Evolutionary conservation across 192 early-diverging fungal genomes (phyloP), one percentile per base, ranked within the genome.

Genomic region (Ambispora gerdemannii): DNA sequence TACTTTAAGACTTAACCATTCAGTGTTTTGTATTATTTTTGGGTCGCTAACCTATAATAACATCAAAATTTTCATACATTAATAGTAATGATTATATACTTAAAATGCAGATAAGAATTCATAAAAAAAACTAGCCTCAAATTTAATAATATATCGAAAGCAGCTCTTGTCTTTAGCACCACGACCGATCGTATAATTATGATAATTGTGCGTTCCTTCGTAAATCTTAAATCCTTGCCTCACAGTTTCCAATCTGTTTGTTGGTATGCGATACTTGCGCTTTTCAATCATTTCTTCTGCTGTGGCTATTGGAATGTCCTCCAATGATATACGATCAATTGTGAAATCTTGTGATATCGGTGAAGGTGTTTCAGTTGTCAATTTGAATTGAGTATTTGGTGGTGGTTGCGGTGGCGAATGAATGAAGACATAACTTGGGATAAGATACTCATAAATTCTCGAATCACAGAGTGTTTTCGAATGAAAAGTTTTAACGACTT

Each of bases 371-470:
- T 24, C 55, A 1, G 55, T 2, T 22, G 69, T n/a, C n/a, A n/a
- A n/a, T 53, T 74, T 75, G 59, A 59, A 77, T 6, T 25, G 35
- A 19, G 67, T 80, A 69, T 75, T 69, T 30, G 59, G 84, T 75
- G 63, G 75, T 83, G 72, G 64, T 50, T 52, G 31, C 31, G 60
- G 70, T 15, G 78, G 75, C 67, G 75, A 76, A 60, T 75, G 78
- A 50, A 84, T 73, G 51, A 99, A 88, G 20, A 91, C 87, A 75
- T 96, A 95, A 0, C 93, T 95, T 1, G 97, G 97, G 62, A 98
- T 71, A 22, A 97, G 80, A 72, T 99, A 99, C 81, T 99, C 97
- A 79, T 99, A 99, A 3, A 95, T 86, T 1, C 97, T 86, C 1
- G 93, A 92, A 71, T 97, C 96, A 72, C 95, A 97, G 32, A 87